Evolutionary conservation across 352 stramenopile species (phyloP), one percentile per base, ranked within the genome.

Genomic region (Pythium phragmitis): DNA sequence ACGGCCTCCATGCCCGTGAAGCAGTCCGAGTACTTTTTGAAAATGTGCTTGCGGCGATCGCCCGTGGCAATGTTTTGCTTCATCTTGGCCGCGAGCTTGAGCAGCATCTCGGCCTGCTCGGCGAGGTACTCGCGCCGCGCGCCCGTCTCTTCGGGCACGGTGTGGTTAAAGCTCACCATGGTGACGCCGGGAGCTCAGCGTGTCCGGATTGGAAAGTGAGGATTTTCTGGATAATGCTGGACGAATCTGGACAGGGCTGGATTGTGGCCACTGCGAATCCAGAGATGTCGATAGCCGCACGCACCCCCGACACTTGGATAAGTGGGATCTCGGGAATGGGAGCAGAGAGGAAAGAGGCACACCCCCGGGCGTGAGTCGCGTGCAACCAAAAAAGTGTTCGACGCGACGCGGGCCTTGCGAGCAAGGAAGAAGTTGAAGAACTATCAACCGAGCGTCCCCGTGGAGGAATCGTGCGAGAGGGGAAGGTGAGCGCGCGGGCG

Each of bases 1-100:
- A 92, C 84, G 11, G 84, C 84, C 47, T 92, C 84, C 84, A 92
- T 92, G 49, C 84, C 84, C 26, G 84, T 89, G 68, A 92, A 92
- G 63, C 84, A 92, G 69, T 92, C 82, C 1, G 78, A 60, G 68
- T 90, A 92, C 55, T 89, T 89, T 65, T 91, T 91, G 60, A 92
- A 92, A 53, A 92, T 57, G 67, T 91, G 74, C 45, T 82, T 82
- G 14, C 84, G 75, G 3, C 84, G 81, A 56, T 89, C 82, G 48
- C 84, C 84, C 6, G 84, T 89, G 14, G 80, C 73, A 52, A 92
- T 82, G 68, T 87, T 90, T 47, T 89, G 78, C 67, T 92, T 91
- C 82, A 92, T 88, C 34, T 82, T 79, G 50, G 82, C 84, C 9
- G 84, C 84, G 17, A 92, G 67, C 2, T 80, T 80, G 69, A 89